Evolutionary conservation across 352 stramenopile genomes (phyloP).

Genomic region (Pythium utonaiense): DNA sequence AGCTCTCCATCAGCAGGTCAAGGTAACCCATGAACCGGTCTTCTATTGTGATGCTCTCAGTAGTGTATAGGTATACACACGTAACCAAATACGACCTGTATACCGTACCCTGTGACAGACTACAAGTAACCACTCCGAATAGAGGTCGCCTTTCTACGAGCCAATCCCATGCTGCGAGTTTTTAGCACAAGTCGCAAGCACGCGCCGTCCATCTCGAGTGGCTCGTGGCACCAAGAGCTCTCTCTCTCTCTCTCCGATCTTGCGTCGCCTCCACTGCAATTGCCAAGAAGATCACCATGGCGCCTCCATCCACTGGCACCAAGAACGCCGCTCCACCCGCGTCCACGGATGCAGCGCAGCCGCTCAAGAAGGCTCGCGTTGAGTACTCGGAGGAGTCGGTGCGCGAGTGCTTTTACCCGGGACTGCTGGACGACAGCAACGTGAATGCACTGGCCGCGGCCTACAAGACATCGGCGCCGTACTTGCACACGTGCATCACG

Average conservation of each 20-base stretch:
- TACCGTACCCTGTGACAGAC: too few species aligned
- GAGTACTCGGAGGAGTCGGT: slow-evolving; percentile 12
- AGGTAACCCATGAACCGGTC: too few species aligned
- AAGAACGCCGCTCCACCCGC: slow-evolving; percentile 10
- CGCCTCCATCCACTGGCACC: not conserved
- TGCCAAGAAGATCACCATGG: not conserved
- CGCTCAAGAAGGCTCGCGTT: slow-evolving; percentile 23
- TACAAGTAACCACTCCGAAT: slow-evolving; percentile 5
- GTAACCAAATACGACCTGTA: too few species aligned
- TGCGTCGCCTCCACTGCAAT: not conserved
- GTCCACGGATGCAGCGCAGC: slow-evolving; percentile 1
- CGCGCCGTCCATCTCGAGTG: slow-evolving; percentile 1
- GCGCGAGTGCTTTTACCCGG: slow-evolving; percentile 16
- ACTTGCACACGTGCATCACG: slow-evolving; percentile 26
- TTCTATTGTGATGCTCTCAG: too few species aligned
- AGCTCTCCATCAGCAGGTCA: too few species aligned
- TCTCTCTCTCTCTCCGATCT: not conserved
- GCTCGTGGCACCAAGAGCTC: not conserved
- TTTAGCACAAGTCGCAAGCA: slow-evolving; percentile 13
- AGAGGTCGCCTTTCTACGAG: not conserved
- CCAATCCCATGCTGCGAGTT: slow-evolving; percentile 8
- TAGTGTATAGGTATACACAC: too few species aligned
- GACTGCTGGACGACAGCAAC: slow-evolving; percentile 22
- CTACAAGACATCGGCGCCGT: slow-evolving; percentile 24
- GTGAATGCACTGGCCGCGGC: slow-evolving; percentile 14